Base-by-base conservation (phyloP, 371 early-diverging fungal genomes). In the Dinochytrium kinnereticum region DNA sequence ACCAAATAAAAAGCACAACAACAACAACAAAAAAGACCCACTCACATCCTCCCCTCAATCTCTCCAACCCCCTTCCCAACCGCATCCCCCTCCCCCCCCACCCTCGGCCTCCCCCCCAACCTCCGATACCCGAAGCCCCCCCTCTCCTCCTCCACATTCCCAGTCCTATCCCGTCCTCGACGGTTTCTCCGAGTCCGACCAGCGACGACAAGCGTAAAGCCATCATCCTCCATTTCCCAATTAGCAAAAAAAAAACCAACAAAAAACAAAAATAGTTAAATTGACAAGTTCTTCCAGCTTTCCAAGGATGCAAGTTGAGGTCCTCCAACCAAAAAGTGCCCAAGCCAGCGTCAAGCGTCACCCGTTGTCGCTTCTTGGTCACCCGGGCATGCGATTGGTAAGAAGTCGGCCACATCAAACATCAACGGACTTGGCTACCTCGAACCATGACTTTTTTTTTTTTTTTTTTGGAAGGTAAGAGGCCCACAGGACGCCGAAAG, bases 151-250 rank as follows among this genome's bases (percentile, higher is more conserved):
- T 55, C 24, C 26, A 55, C 57, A 19, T 7, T 26, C 57, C 15
- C 26, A 7, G 57, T 7, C 26, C 17, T 7, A 40, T 10, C 15
- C 51, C 69, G 36, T 51, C 13, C 13, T 13, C 13, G 7, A 13
- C 44, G 13, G 44, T 19, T 44, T 44, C 44, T 44, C n/a, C n/a
- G n/a, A n/a, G n/a, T n/a, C n/a, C n/a, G n/a, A n/a, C n/a, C n/a
- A n/a, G n/a, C n/a, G n/a, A n/a, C 17, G 34, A 74, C 74, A 19
- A 74, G 74, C 3, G 67, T 68, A 51, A 74, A 74, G 10, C 74
- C 74, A 68, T 68, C 74, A 37, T 74, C 74, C 38, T 74, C 74
- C 74, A 74, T 74, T 53, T 53, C 26, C 26, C 55, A 44, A 44
- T 13, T 44, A 44, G 21, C 21, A 44, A 44, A 13, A 44, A 44